Evolutionary conservation across 2,329 filamentous ascomycete genomes (phyloP).

Genomic region (Leptosphaerulina australis): DNA sequence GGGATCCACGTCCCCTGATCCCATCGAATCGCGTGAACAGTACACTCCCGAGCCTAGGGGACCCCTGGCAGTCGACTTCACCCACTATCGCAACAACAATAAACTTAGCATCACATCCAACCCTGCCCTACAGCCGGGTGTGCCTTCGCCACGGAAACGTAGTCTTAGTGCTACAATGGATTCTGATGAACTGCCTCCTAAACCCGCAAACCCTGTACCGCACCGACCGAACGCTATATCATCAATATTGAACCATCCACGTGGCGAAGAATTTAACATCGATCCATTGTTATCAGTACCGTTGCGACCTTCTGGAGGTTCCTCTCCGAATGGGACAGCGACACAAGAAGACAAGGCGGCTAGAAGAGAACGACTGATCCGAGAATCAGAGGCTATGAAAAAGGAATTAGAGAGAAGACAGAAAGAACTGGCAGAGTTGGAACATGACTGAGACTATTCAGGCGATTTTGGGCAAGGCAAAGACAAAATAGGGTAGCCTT

Average conservation of each 20-base stretch:
- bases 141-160: constrained; percentile 43
- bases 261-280: constrained; percentile 38
- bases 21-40: constrained; percentile 39
- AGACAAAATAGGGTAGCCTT: constrained; percentile 4
- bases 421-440: constrained; percentile 41
- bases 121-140: constrained; percentile 24
- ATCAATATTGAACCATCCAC: constrained; percentile 41
- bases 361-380: constrained; percentile 38
- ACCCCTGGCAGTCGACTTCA: constrained; percentile 47
- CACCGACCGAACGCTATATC: constrained; percentile 45
- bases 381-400: constrained; percentile 42
- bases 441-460: constrained; percentile 30
- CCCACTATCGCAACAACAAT: constrained; percentile 32
- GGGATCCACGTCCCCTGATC: constrained; percentile 45
- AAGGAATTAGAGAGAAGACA: constrained; percentile 38
- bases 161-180: constrained; percentile 45
- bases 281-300: constrained; percentile 40
- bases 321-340: constrained; percentile 24
- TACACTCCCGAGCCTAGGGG: constrained; percentile 38
- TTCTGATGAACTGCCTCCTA: constrained; percentile 28
- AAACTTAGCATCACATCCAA: constrained; percentile 26
- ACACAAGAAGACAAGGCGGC: constrained; percentile 39
- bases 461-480: constrained; percentile 8
- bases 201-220: constrained; percentile 30
- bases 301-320: constrained; percentile 26